Base-by-base conservation (phyloP, 2,329 filamentous ascomycete species). In the Annulohypoxylon truncatum region DNA sequence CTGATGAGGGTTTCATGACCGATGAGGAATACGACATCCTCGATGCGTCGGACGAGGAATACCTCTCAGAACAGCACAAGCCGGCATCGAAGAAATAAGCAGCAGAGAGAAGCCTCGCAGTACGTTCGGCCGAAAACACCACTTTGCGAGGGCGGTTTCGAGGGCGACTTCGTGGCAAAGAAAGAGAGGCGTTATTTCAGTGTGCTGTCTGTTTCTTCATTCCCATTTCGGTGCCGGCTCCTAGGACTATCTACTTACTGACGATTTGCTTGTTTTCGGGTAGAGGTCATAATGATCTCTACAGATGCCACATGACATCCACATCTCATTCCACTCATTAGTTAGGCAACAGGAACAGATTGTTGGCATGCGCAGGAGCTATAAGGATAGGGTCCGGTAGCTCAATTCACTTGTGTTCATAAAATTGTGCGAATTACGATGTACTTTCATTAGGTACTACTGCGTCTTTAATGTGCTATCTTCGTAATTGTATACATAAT, bases 21-120 rank as follows among this genome's bases (percentile, higher is more conserved):
- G 96, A 99, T 70, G 96, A 98, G 79, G 96, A 99, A 81, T 99
- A 98, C 78, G 96, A 99, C 75, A 94, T 98, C 71, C 88, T 98
- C 47, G 94, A 97, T 81, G 95, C 94, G 44, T 97, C 93, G 64
- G 95, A 98, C 72, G 92, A 97, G 78, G 95, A 98, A 77, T 91
- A 87, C 71, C 78, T 88, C 54, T 84, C 85, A 67, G 87, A 87
- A 73, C 82, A 85, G 75, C 79, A 82, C 72, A 80, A 79, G 73
- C 80, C 56, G 42, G 55, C 55, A 5, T 61, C 69, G 0, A 75
- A 66, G 67, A 77, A 77, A 46, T 77, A 74, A 22, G 20, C 55
- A 57, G 38, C 28, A 20, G 22, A 9, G 29, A 33, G 33, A 22
- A 44, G 31, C 24, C 26, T 31, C 29, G n/a, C 7, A 20, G 15